phyloP scores from a whole-genome alignment of 202 grass and related monocot species.

The Schoenoplectus triqueter region DNA sequence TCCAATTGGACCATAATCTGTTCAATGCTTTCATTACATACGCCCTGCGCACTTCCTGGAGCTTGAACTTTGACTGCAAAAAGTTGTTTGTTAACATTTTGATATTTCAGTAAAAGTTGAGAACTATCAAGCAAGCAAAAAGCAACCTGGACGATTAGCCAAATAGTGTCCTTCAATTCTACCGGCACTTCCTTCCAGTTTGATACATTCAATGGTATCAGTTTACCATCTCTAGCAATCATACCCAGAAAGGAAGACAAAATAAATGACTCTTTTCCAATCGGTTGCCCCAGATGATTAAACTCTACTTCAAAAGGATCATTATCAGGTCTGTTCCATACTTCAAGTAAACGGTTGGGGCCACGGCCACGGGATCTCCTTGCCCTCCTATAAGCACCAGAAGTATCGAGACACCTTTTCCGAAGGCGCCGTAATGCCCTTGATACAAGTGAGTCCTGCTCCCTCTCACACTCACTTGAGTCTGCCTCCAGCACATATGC shows the following conservation, averaged over 20 bases:
- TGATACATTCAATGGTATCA: constrained; percentile 47
- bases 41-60: constrained; percentile 34
- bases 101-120: not conserved
- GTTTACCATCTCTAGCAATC: constrained; percentile 57
- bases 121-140: not conserved
- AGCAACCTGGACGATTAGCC: constrained; percentile 51
- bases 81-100: constrained; percentile 1
- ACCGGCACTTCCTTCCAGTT: constrained; percentile 48
- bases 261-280: constrained; percentile 47
- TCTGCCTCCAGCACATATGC: not conserved
- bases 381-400: constrained; percentile 8
- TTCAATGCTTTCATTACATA: constrained; percentile 45
- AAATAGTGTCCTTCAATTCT: constrained; percentile 54
- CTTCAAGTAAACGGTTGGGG: constrained; percentile 43
- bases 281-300: constrained; percentile 49
- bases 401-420: not conserved
- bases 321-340: constrained; percentile 54
- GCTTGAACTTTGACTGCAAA: constrained; percentile 59
- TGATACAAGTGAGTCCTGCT: not conserved
- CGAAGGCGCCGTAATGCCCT: constrained; percentile 5
- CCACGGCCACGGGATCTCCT: constrained; percentile 31
- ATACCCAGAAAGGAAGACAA: constrained; percentile 47
- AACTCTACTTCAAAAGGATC: constrained; percentile 45
- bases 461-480: not conserved
- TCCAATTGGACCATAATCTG: constrained; percentile 37